A percentile compares a stretch with the other conserved stretches of the same genome.
Evolutionary conservation across 441 rosid species (phyloP).

Genomic region (Isatis lusitanica): DNA sequence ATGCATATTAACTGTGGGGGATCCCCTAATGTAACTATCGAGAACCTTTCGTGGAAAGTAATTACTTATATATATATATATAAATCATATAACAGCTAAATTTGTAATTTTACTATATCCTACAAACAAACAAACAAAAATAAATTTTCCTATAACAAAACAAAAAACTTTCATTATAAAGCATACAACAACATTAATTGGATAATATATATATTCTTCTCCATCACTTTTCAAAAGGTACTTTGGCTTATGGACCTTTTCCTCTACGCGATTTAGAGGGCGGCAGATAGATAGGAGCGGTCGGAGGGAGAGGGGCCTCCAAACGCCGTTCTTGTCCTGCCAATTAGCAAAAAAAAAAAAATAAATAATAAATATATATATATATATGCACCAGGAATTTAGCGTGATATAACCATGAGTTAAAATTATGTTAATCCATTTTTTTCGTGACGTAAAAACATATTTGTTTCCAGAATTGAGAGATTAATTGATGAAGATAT

Average conservation of each 20-base stretch:
- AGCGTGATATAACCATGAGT: neutral
- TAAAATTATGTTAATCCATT: neutral
- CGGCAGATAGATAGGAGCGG: conserved; percentile 24
- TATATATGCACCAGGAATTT: neutral
- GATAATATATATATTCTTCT: neutral
- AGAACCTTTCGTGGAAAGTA: too few species aligned
- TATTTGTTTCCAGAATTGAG: neutral
- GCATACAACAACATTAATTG: neutral
- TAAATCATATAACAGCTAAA: too few species aligned
- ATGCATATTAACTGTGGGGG: too few species aligned
- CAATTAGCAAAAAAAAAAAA: neutral
- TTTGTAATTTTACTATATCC: too few species aligned
- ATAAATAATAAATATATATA: too few species aligned
- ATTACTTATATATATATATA: too few species aligned
- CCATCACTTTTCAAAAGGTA: conserved; percentile 6
- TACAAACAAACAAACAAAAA: neutral
- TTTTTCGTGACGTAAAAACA: neutral
- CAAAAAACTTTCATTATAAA: neutral
- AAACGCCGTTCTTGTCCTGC: conserved; percentile 1
- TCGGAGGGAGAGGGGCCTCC: conserved; percentile 12
- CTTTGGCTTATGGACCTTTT: conserved; percentile 25
- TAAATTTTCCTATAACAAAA: neutral
- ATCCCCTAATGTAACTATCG: too few species aligned
- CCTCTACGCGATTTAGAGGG: conserved; percentile 36
- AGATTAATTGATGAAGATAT: neutral